These are phyloP conservation scores for Podospora appendiculata DNA, from an alignment of 495 filamentous ascomycete genomes.

Conservation along the genomic window DNA sequence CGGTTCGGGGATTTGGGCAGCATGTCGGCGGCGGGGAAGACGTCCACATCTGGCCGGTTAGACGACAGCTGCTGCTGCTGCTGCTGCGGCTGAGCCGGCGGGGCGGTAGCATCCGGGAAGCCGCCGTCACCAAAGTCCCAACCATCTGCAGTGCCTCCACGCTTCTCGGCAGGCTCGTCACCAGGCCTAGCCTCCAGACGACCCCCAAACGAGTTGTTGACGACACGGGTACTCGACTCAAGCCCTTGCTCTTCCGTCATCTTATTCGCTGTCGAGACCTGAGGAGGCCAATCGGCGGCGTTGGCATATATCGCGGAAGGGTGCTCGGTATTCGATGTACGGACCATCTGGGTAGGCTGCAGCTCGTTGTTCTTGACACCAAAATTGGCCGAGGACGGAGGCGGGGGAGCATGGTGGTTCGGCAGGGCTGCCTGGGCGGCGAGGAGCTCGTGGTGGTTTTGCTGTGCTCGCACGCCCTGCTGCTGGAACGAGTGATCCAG, in stretches of 20 bases:
- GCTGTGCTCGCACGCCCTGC: constrained; percentile 30
- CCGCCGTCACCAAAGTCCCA: constrained; percentile 88
- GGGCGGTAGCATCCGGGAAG: constrained; percentile 35
- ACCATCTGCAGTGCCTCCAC: constrained; percentile 45
- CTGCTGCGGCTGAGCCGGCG: constrained; percentile 17
- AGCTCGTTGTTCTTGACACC: constrained; percentile 29
- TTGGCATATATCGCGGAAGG: constrained; percentile 20
- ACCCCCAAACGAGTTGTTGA: not conserved
- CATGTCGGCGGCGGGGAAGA: constrained; percentile 76
- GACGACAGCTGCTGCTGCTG: constrained; percentile 30
- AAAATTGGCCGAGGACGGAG: constrained; percentile 29
- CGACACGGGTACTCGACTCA: constrained; percentile 23
- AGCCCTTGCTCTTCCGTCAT: constrained; percentile 48
- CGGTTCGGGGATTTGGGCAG: constrained; percentile 72
- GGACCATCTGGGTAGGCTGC: constrained; percentile 36
- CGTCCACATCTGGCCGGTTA: constrained; percentile 70
- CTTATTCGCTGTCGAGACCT: constrained; percentile 24
- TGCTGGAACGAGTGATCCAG: constrained; percentile 26
- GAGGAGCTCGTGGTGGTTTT: constrained; percentile 33
- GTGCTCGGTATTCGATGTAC: constrained; percentile 32
- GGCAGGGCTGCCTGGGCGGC: constrained; percentile 29
- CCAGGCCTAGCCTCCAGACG: not conserved
- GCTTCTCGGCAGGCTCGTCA: constrained; percentile 21
- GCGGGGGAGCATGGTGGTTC: constrained; percentile 50
- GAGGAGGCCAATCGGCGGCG: constrained; percentile 34